Percentiles rank a stretch among this genome's conserved stretches.
phyloP scores from a whole-genome alignment of 1,284 basidiomycete genomes.

The Microbotryum saponariae region DNA sequence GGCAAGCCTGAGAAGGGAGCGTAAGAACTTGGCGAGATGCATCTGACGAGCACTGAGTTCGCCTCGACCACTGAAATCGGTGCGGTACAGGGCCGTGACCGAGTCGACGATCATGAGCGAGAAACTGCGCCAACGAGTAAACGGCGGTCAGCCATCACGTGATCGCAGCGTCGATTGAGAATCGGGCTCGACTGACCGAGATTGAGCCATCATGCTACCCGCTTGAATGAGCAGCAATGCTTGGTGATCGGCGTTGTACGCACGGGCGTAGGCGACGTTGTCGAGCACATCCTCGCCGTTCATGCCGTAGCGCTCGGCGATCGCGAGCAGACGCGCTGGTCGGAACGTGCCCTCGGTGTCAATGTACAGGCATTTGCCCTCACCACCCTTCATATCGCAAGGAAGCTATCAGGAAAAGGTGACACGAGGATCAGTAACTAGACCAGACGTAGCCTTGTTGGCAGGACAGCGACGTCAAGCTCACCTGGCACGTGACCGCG shows the following conservation, averaged over 20 bases:
- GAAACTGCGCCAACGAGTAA: conserved; percentile 55
- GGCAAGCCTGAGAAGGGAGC: conserved; percentile 84
- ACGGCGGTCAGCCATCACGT: background rate
- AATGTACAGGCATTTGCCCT: conserved; percentile 98
- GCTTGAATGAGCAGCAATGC: conserved; percentile 81
- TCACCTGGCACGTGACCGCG: conserved; percentile 86
- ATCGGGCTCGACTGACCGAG: conserved; percentile 53
- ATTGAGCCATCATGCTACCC: conserved; percentile 94
- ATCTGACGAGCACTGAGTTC: conserved; percentile 92
- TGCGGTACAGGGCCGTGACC: conserved; percentile 89
- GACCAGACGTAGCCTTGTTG: background rate
- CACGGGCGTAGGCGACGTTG: conserved; percentile 96
- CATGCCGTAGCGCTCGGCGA: conserved; percentile 89
- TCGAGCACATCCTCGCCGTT: conserved; percentile 97
- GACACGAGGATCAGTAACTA: background rate
- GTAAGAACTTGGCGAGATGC: conserved; percentile 93
- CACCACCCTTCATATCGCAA: conserved; percentile 94
- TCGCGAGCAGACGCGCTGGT: conserved; percentile 84
- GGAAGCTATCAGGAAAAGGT: conserved; percentile 53
- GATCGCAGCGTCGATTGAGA: background rate
- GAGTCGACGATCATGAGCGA: conserved; percentile 95
- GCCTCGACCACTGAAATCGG: conserved; percentile 91
- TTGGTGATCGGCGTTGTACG: conserved; percentile 98
- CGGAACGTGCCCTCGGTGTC: conserved; percentile 99
- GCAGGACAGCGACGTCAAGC: background rate